Evolutionary conservation across 1,284 basidiomycete species (phyloP), one percentile per base, ranked within the genome.

Genomic region (Pterulicium gracile): DNA sequence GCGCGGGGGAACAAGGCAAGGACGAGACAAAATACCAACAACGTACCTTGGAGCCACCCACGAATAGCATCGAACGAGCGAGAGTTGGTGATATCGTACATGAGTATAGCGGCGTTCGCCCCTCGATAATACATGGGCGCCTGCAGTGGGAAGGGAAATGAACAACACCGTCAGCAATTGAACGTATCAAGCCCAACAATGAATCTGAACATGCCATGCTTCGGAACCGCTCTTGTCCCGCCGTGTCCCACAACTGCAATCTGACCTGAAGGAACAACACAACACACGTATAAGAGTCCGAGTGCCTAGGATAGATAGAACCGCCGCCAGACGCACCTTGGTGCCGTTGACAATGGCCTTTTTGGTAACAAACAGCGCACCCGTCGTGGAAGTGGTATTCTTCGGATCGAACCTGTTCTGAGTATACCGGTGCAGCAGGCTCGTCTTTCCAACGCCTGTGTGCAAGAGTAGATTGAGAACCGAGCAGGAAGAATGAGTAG

Each of bases 51-150:
- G 48, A 98, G 75, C 94, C 95, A 98, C 45, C 87, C 86, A 51
- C 85, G 77, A 51, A 97, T 80, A 62, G 96, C 94, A 50, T 90
- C 78, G 68, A 98, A 95, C 43, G 88, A 89, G 49, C 84, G 72
- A 54, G 78, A 73, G 65, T 89, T 90, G 57, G 96, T 98, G 56
- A 98, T 93, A 72, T 98, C 95, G 68, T 98, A 98, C 56, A 98
- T 80, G 51, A 98, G 77, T 46, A 98, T 80, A 20, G 96, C 95
- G 48, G 95, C 95, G 58, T 95, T 91, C 52, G 94, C 92, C 59
- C 94, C 95, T 62, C 96, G 84, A 75, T 98, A 98, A 73, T 98
- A 98, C 88, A 98, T 96, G 49, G 94, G 94, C 55, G 93, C 92
- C 89, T 89, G 58, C 45, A 45, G 39, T 24, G 46, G n/a, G 15